A percentile compares a stretch with the other conserved stretches of the same genome.
phyloP scores from a whole-genome alignment of 371 early-diverging fungal species.

The Mucor piriformis region DNA sequence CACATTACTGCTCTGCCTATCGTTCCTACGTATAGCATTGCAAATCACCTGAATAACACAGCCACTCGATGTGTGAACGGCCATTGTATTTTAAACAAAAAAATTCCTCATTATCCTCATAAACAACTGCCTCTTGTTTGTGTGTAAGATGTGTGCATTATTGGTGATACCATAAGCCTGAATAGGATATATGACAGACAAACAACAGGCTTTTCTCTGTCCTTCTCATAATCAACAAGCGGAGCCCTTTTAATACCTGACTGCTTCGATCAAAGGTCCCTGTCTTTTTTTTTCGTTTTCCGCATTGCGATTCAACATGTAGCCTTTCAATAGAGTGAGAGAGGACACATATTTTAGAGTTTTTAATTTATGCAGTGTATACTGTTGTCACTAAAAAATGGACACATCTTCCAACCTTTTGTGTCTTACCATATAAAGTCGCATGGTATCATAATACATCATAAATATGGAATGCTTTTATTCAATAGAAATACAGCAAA shows the following conservation, averaged over 20 bases:
- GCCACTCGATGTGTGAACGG: too few species aligned
- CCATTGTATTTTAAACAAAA: too few species aligned
- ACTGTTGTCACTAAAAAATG: neutral
- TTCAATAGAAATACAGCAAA: slow-evolving; percentile 13
- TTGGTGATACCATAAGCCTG: neutral
- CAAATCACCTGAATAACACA: too few species aligned
- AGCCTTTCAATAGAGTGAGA: too few species aligned
- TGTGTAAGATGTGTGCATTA: too few species aligned
- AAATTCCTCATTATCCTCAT: too few species aligned
- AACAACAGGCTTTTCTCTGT: neutral
- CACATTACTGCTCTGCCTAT: too few species aligned
- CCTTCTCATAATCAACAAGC: neutral
- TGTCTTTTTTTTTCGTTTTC: neutral
- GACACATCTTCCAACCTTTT: neutral
- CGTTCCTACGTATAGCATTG: too few species aligned
- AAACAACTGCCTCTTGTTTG: too few species aligned
- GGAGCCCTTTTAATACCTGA: neutral
- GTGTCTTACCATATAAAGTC: too few species aligned
- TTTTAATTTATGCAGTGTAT: slow-evolving; percentile 2
- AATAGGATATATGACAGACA: slow-evolving; percentile 6
- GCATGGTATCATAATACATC: neutral
- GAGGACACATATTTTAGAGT: neutral
- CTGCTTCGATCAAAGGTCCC: slow-evolving; percentile 2
- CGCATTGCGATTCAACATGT: neutral
- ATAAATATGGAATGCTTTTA: neutral